Evolutionary conservation across 1,284 basidiomycete species (phyloP), one percentile per base, ranked within the genome.

Genomic region (Ustilago esculenta): DNA sequence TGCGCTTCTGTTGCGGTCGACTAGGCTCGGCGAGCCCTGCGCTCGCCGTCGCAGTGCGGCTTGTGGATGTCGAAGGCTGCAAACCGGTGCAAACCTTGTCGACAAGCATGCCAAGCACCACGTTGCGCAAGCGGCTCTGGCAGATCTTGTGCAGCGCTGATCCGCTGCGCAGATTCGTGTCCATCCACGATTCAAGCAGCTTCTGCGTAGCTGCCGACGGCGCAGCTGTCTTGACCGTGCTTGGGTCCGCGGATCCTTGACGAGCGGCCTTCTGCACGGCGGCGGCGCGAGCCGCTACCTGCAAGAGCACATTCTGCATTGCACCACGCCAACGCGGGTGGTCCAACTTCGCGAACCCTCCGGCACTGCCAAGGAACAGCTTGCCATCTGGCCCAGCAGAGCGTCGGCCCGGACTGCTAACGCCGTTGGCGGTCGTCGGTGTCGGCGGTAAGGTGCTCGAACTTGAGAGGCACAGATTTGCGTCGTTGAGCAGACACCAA

Each of bases 401-500:
- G 25, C 53, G 53, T 18, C 48, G 36, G 14, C 40, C 37, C 4
- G 44, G 30, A 27, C 39, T 45, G 43, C 21, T 43, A 6, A 10
- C 35, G 10, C 39, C 23, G 39, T 24, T 46, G 9, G 45, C 23
- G 17, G 33, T 35, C 4, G 45, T 25, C 1, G 53, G 42, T 3
- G 53, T 50, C 3, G 51, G 23, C 3, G 61, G 46, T 2, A 55
- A 23, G 33, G 24, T 29, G 37, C 47, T 35, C 29, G 48, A 52
- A 24, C 53, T 51, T 12, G 73, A 61, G 27, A 67, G 45, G 36
- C 63, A 63, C 24, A 70, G 36, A 15, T 76, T 74, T 53, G 86
- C 86, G 35, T 86, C 84, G 27, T 88, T 87, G 29, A 88, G 87
- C 57, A 92, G 87, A 76, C 89, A 89, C 81, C 88, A 87, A 64